These are phyloP conservation scores for Quercus lobata DNA, from an alignment of 331 rosid species.

Conservation along the genomic window DNA sequence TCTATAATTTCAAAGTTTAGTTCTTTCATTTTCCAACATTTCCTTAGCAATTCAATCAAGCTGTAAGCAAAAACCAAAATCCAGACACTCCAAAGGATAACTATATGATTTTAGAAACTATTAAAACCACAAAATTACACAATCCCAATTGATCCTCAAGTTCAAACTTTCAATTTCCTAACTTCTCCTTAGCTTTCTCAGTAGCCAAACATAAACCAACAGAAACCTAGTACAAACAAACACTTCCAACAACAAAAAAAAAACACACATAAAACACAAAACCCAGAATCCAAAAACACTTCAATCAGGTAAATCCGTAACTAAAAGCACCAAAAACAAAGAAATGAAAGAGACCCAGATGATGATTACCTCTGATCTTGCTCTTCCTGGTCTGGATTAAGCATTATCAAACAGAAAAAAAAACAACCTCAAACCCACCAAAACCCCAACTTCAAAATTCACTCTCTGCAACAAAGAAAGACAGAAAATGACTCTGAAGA, in stretches of 20 bases:
- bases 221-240: not conserved
- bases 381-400: conserved; percentile 46
- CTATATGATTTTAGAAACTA: not conserved
- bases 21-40: not conserved
- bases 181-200: not conserved
- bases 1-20: not conserved
- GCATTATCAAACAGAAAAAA: conserved; percentile 26
- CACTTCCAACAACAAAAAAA: not conserved
- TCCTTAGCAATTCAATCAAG: not conserved
- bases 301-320: conserved; percentile 1
- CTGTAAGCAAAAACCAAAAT: not conserved
- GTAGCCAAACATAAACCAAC: not conserved
- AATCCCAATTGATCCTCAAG: not conserved
- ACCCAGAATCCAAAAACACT: not conserved
- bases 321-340: conserved; percentile 6
- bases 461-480: conserved; percentile 17
- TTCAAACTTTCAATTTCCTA: not conserved
- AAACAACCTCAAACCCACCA: not conserved
- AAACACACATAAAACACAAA: not conserved
- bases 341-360: conserved; percentile 25
- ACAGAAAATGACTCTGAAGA: not conserved
- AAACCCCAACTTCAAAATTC: conserved; percentile 15
- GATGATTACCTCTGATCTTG: conserved; percentile 59
- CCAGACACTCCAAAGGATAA: not conserved
- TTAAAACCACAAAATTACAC: not conserved